Evolutionary conservation across 2,329 filamentous ascomycete genomes (phyloP), one percentile per base, ranked within the genome.

Genomic region (Pseudogymnoascus sp.): DNA sequence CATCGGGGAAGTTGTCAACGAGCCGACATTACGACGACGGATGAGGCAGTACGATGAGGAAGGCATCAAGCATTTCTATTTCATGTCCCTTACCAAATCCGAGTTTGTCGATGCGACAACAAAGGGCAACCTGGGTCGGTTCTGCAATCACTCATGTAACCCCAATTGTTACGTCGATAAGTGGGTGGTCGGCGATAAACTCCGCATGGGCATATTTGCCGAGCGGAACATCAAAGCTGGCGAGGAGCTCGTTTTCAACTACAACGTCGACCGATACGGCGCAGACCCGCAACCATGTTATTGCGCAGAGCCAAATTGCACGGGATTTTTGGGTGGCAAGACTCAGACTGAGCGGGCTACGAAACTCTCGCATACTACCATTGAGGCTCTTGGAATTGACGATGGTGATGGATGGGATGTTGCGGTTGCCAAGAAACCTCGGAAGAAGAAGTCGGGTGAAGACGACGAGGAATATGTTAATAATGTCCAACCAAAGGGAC

Each of bases 131-230:
- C 84, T 99, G 5, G 95, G 93, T 61, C 88, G 95, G 31, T 99
- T 99, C 73, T 99, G 95, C 84, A 99, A 99, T 72, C 95, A 99
- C 75, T 97, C 95, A 7, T 99, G 95, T 82, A 96, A 95, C 75
- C 95, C 95, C 16, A 99, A 99, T 74, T 97, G 93, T 77, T 97
- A 96, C 76, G 93, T 99, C 67, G 95, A 99, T 82, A 99, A 99
- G 79, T 99, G 95, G 95, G 93, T 97, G 64, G 92, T 99, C 36
- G 93, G 92, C 16, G 91, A 96, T 71, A 97, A 97, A 79, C 81
- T 97, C 73, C 93, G 95, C 71, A 99, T 99, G 95, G 95, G 95
- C 71, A 97, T 99, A 69, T 99, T 99, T 79, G 91, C 93, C 70
- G 85, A 90, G 77, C 90, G 93, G 67, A 82, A 84, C 71, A 88